Evolutionary conservation across 164 flowering plant genomes (phyloP).

Genomic region (Vitis rotundifolia): DNA sequence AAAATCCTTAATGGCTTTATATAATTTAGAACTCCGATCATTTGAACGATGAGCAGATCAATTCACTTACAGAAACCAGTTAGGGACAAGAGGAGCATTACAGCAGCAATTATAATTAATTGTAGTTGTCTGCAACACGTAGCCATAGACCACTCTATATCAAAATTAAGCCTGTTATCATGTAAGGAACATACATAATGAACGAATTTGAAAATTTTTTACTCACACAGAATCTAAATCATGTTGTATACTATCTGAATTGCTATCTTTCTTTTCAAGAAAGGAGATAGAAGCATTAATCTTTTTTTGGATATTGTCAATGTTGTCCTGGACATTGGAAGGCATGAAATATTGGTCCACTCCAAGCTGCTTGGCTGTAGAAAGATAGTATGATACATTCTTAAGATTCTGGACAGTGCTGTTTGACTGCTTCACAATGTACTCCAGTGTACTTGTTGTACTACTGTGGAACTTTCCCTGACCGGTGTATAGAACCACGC

Average conservation of each 20-base stretch:
- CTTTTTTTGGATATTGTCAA: slow-evolving; percentile 18
- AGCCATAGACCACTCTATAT: no score
- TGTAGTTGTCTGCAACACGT: slow-evolving; percentile 25
- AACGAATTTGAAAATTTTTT: background rate
- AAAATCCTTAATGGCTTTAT: background rate
- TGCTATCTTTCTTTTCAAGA: slow-evolving; percentile 13
- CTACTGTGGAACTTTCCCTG: slow-evolving; percentile 30
- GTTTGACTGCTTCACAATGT: slow-evolving; percentile 23
- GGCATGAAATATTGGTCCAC: slow-evolving; percentile 26
- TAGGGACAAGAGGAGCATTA: slow-evolving; percentile 35
- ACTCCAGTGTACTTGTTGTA: slow-evolving; percentile 18
- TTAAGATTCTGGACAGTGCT: slow-evolving; percentile 16
- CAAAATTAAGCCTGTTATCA: background rate
- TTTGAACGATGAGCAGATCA: no score
- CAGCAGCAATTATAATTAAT: slow-evolving; percentile 28
- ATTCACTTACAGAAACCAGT: slow-evolving; percentile 43
- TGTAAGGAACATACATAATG: background rate
- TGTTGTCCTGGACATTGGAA: slow-evolving; percentile 7
- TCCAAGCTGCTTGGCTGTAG: slow-evolving; percentile 29
- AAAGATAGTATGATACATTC: slow-evolving; percentile 20
- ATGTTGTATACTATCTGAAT: slow-evolving; percentile 10
- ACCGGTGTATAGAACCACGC: slow-evolving; percentile 29
- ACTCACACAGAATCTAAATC: slow-evolving; percentile 30
- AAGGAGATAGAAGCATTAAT: slow-evolving; percentile 17
- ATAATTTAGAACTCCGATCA: background rate